A percentile compares a stretch with the other conserved stretches of the same genome.
phyloP scores from a whole-genome alignment of 1,284 basidiomycete genomes.

The Apiotrichum mycotoxinovorans region DNA sequence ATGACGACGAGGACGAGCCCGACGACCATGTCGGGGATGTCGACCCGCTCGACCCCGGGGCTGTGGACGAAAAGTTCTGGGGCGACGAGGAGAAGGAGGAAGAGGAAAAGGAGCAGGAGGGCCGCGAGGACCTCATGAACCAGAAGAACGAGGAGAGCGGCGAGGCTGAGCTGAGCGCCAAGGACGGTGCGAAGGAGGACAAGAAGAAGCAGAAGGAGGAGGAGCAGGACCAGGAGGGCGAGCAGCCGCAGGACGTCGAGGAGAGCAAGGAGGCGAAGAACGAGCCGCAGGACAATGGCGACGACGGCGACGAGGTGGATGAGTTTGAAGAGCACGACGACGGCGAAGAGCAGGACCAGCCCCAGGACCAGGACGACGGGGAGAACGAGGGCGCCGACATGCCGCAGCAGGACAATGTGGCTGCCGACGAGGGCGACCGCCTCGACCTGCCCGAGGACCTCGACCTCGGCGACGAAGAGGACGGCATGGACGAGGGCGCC shows the following conservation, averaged over 20 bases:
- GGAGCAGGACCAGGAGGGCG: slow-evolving; percentile 39
- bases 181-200: slow-evolving; percentile 56
- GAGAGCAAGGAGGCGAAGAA: slow-evolving; percentile 34
- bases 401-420: slow-evolving; percentile 57
- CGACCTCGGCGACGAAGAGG: slow-evolving; percentile 57
- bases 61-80: slow-evolving; percentile 97
- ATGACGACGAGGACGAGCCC: slow-evolving; percentile 59
- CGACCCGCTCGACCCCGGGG: slow-evolving; percentile 78
- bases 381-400: slow-evolving; percentile 41
- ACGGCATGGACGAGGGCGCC: slow-evolving; percentile 51
- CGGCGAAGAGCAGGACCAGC: slow-evolving; percentile 51
- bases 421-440: slow-evolving; percentile 69
- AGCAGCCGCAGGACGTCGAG: slow-evolving; percentile 37
- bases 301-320: slow-evolving; percentile 30
- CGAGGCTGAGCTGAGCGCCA: slow-evolving; percentile 70
- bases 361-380: slow-evolving; percentile 51
- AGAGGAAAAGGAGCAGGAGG: slow-evolving; percentile 49
- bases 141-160: slow-evolving; percentile 48
- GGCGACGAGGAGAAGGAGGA: slow-evolving; percentile 66
- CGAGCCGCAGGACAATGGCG: slow-evolving; percentile 30
- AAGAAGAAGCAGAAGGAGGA: slow-evolving; percentile 46
- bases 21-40: slow-evolving; percentile 84
- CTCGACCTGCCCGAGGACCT: slow-evolving; percentile 82
- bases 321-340: slow-evolving; percentile 43
- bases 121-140: slow-evolving; percentile 49